These are phyloP conservation scores for Zizania palustris DNA, from an alignment of 202 grass and related monocot genomes.

Conservation along the genomic window DNA sequence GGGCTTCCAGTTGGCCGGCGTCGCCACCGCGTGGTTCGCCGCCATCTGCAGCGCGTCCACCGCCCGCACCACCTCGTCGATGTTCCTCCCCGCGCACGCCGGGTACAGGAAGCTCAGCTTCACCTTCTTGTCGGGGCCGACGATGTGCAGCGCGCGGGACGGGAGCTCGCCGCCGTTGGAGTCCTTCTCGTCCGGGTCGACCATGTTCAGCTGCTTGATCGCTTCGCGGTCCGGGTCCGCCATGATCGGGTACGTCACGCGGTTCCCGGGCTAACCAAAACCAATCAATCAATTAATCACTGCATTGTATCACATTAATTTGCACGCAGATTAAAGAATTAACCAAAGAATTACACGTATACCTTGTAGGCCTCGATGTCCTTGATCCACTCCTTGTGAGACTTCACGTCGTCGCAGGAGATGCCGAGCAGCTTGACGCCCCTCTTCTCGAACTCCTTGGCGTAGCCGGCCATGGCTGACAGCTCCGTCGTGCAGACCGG, in stretches of 20 bases:
- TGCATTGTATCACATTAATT: too few species aligned
- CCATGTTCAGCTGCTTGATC: constrained; percentile 89
- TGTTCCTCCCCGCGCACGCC: constrained; percentile 74
- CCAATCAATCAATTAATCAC: neutral
- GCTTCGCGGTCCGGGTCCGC: constrained; percentile 55
- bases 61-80: constrained; percentile 82
- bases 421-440: constrained; percentile 84
- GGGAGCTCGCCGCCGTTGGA: constrained; percentile 48
- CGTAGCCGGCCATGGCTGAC: constrained; percentile 66
- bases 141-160: constrained; percentile 66
- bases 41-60: constrained; percentile 73
- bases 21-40: constrained; percentile 71
- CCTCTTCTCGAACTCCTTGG: constrained; percentile 70
- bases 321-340: too few species aligned
- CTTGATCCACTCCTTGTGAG: constrained; percentile 92
- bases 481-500: constrained; percentile 97
- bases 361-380: constrained; percentile 90
- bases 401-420: constrained; percentile 76
- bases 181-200: constrained; percentile 93
- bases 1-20: constrained; percentile 82
- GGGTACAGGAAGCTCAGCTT: constrained; percentile 89
- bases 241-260: constrained; percentile 67
- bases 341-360: too few species aligned
- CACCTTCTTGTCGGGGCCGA: constrained; percentile 78
- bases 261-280: constrained; percentile 39